phyloP scores from a whole-genome alignment of 495 filamentous ascomycete species.

The Chaetomium cochliodes region DNA sequence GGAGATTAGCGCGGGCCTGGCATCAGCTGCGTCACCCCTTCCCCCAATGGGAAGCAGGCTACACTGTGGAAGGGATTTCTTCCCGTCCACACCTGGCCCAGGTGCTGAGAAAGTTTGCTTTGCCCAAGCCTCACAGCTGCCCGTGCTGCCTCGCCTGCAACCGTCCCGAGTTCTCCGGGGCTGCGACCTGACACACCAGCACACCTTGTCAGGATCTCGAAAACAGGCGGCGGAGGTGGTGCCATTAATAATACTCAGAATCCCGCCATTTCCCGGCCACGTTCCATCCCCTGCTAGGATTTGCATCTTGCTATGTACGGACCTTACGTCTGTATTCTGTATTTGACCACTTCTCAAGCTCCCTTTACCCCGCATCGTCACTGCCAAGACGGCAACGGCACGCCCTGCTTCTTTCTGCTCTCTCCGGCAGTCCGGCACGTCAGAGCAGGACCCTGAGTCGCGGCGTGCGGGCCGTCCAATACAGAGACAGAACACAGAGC shows the following conservation, averaged over 20 bases:
- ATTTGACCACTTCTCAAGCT: not conserved
- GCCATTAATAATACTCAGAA: not conserved
- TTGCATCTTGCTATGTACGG: too few relatives aligned
- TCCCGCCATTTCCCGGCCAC: not conserved
- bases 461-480: not conserved
- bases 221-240: not conserved
- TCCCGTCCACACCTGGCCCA: not conserved
- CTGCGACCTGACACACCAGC: not conserved
- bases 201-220: not conserved
- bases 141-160: not conserved
- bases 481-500: too few relatives aligned
- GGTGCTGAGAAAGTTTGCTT: not conserved
- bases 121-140: not conserved
- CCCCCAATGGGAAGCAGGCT: not conserved
- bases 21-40: conserved; percentile 16
- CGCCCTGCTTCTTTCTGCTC: not conserved
- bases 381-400: conserved; percentile 1
- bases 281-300: not conserved
- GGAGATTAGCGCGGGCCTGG: conserved; percentile 21
- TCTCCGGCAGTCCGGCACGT: conserved; percentile 3
- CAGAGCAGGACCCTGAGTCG: conserved; percentile 2
- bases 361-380: conserved; percentile 3
- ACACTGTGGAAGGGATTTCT: not conserved
- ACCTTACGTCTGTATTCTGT: too few relatives aligned
- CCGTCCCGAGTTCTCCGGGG: not conserved